Evolutionary conservation across 2,329 filamentous ascomycete genomes (phyloP), one percentile per base, ranked within the genome.

Genomic region (Ophiostoma ips): DNA sequence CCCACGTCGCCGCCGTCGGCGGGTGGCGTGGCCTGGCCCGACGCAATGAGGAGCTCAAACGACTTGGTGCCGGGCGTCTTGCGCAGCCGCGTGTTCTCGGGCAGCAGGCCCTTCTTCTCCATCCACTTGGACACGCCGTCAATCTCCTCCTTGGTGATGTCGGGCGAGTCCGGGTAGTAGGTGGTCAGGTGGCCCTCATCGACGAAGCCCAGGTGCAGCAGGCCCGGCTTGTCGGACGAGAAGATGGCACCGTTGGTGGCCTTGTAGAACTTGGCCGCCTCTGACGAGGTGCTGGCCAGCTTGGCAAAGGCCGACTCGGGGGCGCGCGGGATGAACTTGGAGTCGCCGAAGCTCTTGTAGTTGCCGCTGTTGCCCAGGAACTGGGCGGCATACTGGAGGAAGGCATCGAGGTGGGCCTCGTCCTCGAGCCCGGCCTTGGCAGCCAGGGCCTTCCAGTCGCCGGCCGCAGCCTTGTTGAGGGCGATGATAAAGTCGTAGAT

Each of bases 281-380:
- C 77, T 2, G 76, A 66, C 0, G 73, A 73, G 15, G 75, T 72
- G 15, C 72, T 70, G 41, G 82, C 81, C 33, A 90, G 70, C 53
- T 81, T 75, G 47, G 77, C 73, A 53, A 89, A 74, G 5, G 72
- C 75, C 52, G 76, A 74, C 57, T 80, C 74, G 7, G 73, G 70
- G 59, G 84, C 78, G 57, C 84, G 74, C 2, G 86, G 86, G 51
- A 92, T 75, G 61, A 92, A 89, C 63, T 92, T 92, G 59, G 82
- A 77, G 65, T 92, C 85, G 40, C 87, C 87, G 59, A 89, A 90
- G 58, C 83, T 84, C 69, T 90, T 90, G 69, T 90, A 92, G 65
- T 92, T 92, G 55, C 87, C 84, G 54, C 73, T 74, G 62, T 90
- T 92, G 41, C 84, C 84, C 3, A 92, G 70, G 64, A 92, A 88